Evolutionary conservation across 495 filamentous ascomycete genomes (phyloP), one percentile per base, ranked within the genome.

Genomic region (Neurospora sp.): DNA sequence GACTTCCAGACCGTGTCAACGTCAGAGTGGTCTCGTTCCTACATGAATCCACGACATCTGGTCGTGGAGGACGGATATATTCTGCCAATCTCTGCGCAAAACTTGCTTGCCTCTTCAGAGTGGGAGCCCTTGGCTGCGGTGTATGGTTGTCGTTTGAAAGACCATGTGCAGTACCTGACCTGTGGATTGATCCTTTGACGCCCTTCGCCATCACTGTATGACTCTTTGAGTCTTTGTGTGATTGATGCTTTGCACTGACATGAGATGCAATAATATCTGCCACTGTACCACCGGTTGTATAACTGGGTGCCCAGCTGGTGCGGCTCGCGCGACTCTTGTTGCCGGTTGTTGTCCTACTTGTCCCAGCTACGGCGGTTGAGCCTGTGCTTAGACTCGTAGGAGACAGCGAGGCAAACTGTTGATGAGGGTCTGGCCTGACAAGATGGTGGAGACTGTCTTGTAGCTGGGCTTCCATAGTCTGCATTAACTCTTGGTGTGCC

Each of bases 61-160:
- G 45, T n/a, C 69, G 72, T 53, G 75, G 68, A n/a, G 79, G 79
- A 14, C 74, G 73, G 39, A 81, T 78, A 35, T 81, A 81, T 70
- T 80, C 73, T 2, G 73, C 73, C 40, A 81, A 74, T 4, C 70
- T 61, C 72, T 81, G 75, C 6, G 74, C 73, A 14, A 81, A 70
- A 69, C 79, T 80, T 16, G 74, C 42, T 75, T 80, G 75, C 40
- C 73, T 71, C 18, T 76, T 59, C 69, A 81, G 71, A 27, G 75
- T 71, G 0, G 14, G 27, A 65, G 6, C 53, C 38, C 73, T 47
- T 6, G 70, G 37, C 10, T 69, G 72, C n/a, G 72, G 61, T 22
- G 71, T 31, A 31, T 59, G 72, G 40, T 68, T n/a, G 16, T 73
- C 68, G 20, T 31, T 20, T 1, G 53, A 37, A 7, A 35, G 0